phyloP scores from a whole-genome alignment of 805 yeast genomes.

The Cyberlindnera amylophila region DNA sequence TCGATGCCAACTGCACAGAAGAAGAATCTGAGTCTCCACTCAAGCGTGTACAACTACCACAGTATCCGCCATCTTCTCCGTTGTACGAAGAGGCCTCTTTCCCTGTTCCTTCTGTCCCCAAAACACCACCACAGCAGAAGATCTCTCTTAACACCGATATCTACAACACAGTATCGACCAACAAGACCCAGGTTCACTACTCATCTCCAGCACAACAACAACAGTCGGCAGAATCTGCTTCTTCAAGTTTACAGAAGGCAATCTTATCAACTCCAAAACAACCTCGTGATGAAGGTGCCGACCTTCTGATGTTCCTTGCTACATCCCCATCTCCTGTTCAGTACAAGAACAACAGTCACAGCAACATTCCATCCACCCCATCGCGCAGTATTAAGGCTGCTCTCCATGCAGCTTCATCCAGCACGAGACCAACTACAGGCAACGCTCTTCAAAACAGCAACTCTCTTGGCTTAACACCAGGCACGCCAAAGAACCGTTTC shows the following conservation, averaged over 20 bases:
- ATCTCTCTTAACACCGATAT: conserved; percentile 22
- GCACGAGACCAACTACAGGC: conserved; percentile 2
- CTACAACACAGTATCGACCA: conserved; percentile 26
- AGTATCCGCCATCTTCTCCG: conserved; percentile 28
- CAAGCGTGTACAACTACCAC: conserved; percentile 8
- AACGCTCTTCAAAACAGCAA: conserved; percentile 12
- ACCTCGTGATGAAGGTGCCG: conserved; percentile 65
- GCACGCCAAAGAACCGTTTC: conserved; percentile 29
- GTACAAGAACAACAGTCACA: conserved; percentile 13
- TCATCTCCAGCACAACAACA: conserved; percentile 22
- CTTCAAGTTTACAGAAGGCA: conserved; percentile 9
- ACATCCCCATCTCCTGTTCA: conserved; percentile 68
- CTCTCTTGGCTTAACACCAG: conserved; percentile 19
- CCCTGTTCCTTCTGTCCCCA: conserved; percentile 24
- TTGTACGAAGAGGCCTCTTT: conserved; percentile 20
- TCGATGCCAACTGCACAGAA: conserved; percentile 23
- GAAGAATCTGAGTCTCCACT: conserved; percentile 22
- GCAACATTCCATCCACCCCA: conserved; percentile 24
- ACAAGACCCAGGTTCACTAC: conserved; percentile 23
- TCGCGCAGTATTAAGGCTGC: conserved; percentile 14
- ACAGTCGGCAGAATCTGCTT: not conserved
- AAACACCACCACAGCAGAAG: conserved; percentile 28
- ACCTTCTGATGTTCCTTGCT: conserved; percentile 73
- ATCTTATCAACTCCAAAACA: conserved; percentile 25
- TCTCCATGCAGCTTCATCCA: conserved; percentile 17